A percentile compares a stretch with the other conserved stretches of the same genome.
phyloP scores from a whole-genome alignment of 2,329 filamentous ascomycete genomes.

The Verticillium zaregamsianum region DNA sequence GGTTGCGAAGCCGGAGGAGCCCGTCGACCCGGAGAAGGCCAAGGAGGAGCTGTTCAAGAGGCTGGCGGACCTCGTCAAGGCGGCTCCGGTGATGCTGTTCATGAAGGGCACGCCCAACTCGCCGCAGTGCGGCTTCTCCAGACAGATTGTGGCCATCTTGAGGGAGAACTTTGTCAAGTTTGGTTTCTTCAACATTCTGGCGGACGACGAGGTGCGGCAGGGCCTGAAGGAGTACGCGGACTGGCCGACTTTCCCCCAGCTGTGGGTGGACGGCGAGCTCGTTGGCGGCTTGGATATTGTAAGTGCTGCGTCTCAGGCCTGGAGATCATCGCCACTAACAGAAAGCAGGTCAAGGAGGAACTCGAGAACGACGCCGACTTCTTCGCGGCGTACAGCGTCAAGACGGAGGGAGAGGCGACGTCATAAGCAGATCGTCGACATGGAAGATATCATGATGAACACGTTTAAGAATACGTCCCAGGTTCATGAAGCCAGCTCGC shows the following conservation, averaged over 20 bases:
- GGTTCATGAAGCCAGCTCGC: background rate
- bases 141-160: conserved; percentile 81
- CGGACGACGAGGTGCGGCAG: conserved; percentile 94
- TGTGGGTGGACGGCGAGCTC: conserved; percentile 87
- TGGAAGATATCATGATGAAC: background rate
- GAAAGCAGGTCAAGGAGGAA: conserved; percentile 81
- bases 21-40: conserved; percentile 41
- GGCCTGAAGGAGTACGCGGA: conserved; percentile 97
- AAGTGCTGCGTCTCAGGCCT: conserved; percentile 33
- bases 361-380: conserved; percentile 80
- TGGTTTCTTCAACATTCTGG: conserved; percentile 98
- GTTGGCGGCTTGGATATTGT: conserved; percentile 96
- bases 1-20: conserved; percentile 21
- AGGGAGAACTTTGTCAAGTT: conserved; percentile 91
- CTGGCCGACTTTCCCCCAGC: conserved; percentile 95
- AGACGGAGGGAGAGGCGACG: conserved; percentile 29
- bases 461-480: background rate
- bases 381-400: conserved; percentile 67
- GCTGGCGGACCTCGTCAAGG: conserved; percentile 81
- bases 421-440: background rate
- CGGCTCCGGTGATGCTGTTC: conserved; percentile 96
- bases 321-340: conserved; percentile 1
- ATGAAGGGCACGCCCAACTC: conserved; percentile 93
- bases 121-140: conserved; percentile 88
- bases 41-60: conserved; percentile 85